Conservation (phyloP, 2,329 filamentous ascomycete species). For the Helicocarpus griseus region DNA sequence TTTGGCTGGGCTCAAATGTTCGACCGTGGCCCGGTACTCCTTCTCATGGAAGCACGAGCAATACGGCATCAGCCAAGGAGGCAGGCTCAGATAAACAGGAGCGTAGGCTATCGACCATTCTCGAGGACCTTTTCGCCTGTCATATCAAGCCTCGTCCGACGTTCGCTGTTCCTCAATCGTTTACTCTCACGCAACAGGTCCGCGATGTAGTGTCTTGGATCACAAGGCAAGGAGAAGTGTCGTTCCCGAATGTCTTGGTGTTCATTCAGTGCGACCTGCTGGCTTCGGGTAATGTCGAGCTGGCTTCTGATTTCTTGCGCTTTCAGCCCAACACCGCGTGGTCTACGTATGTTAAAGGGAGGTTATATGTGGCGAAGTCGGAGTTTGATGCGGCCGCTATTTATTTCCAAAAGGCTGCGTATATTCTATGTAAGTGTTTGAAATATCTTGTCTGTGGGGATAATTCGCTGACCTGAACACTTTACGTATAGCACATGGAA, state of each 20-base stretch:
- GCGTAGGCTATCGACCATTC: conserved; percentile 24
- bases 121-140: conserved; percentile 36
- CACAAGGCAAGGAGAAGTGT: conserved; percentile 44
- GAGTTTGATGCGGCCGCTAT: conserved; percentile 64
- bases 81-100: conserved; percentile 13
- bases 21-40: conserved; percentile 24
- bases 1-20: conserved; percentile 48
- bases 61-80: conserved; percentile 13
- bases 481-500: conserved; percentile 29
- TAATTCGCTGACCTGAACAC: conserved; percentile 7
- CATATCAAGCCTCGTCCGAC: conserved; percentile 34
- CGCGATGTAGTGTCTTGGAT: conserved; percentile 37
- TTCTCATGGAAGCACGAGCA: conserved; percentile 13
- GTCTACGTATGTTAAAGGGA: conserved; percentile 71
- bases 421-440: conserved; percentile 61
- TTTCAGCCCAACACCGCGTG: conserved; percentile 50
- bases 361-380: conserved; percentile 62
- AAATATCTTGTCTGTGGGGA: neutral
- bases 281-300: conserved; percentile 56
- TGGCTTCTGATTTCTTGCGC: conserved; percentile 57
- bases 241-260: conserved; percentile 52
- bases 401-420: conserved; percentile 73
- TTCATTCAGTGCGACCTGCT: conserved; percentile 60
- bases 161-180: conserved; percentile 31
- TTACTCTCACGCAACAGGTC: conserved; percentile 33